phyloP scores from a whole-genome alignment of 208 protist species.

The Leishmania major region DNA sequence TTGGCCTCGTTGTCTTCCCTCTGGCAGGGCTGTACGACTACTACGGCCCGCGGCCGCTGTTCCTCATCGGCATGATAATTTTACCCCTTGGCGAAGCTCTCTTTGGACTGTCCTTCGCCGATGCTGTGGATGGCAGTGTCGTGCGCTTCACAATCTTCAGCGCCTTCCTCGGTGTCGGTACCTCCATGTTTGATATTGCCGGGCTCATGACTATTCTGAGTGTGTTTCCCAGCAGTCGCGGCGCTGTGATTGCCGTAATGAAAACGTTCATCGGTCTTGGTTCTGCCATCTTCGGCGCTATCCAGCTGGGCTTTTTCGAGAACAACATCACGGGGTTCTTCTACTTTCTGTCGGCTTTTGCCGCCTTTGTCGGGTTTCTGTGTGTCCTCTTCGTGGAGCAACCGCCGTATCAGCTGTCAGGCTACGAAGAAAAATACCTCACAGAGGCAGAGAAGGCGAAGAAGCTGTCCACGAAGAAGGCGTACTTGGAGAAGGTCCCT shows the following conservation, averaged over 20 bases:
- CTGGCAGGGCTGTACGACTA: conserved; percentile 73
- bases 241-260: conserved; percentile 83
- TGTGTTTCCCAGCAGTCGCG: conserved; percentile 78
- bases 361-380: conserved; percentile 41
- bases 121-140: conserved; percentile 57
- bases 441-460: conserved; percentile 38
- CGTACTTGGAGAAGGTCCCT: conserved; percentile 72
- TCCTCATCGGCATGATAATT: conserved; percentile 48
- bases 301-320: conserved; percentile 76
- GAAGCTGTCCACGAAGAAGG: conserved; percentile 41
- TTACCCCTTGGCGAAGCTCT: conserved; percentile 57
- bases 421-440: conserved; percentile 47
- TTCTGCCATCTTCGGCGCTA: conserved; percentile 70
- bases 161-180: conserved; percentile 50
- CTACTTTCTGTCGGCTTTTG: conserved; percentile 51
- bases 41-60: conserved; percentile 72
- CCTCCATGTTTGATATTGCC: conserved; percentile 67
- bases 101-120: conserved; percentile 64
- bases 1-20: conserved; percentile 59
- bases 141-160: conserved; percentile 55
- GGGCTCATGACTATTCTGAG: conserved; percentile 79
- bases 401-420: conserved; percentile 79
- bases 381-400: conserved; percentile 63
- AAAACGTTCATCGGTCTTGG: conserved; percentile 89
- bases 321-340: conserved; percentile 57